phyloP scores from a whole-genome alignment of 2,329 filamentous ascomycete species.

The Didymella exigua region DNA sequence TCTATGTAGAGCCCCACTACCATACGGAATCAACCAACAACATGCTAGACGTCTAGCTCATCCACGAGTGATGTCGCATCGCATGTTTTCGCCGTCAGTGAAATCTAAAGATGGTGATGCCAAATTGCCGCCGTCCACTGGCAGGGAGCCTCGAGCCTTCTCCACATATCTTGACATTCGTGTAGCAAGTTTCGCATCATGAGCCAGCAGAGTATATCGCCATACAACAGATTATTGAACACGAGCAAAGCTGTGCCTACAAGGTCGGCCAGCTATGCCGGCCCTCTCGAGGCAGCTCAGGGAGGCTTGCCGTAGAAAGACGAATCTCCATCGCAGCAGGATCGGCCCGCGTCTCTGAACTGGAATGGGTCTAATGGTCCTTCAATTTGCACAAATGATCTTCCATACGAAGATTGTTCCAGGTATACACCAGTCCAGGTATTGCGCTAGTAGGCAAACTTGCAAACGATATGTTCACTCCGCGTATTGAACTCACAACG shows the following conservation, averaged over 20 bases:
- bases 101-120: neutral
- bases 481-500: conserved; percentile 15
- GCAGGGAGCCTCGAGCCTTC: neutral
- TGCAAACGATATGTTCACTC: conserved; percentile 18
- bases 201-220: neutral
- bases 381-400: conserved; percentile 25
- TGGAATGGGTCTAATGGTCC: conserved; percentile 18
- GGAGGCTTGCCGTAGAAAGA: neutral
- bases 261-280: conserved; percentile 10
- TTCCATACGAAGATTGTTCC: conserved; percentile 16
- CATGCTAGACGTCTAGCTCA: neutral
- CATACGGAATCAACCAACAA: neutral
- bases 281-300: neutral
- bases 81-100: neutral
- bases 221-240: neutral
- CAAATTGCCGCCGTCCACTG: neutral
- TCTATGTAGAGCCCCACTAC: neutral
- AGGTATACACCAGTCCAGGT: conserved; percentile 18
- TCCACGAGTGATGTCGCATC: neutral
- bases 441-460: conserved; percentile 20
- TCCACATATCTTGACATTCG: neutral
- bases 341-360: conserved; percentile 11
- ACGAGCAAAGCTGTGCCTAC: conserved; percentile 14
- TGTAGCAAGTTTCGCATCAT: neutral
- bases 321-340: neutral